Evolutionary conservation across 345 rosid genomes (phyloP).

Genomic region (Populus simonii): DNA sequence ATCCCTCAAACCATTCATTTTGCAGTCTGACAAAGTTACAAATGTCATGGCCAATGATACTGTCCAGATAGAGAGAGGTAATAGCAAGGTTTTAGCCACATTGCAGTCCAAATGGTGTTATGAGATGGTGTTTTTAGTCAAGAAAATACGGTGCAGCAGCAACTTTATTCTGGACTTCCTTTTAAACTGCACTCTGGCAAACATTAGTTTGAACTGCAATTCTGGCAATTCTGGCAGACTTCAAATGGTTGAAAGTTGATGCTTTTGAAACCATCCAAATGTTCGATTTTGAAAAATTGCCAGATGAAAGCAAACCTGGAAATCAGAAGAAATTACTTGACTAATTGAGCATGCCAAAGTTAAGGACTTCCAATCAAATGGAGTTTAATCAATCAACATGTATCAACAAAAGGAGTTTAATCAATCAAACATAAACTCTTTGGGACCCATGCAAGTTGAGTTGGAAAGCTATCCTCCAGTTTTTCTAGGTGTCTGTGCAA

Average conservation of each 20-base stretch:
- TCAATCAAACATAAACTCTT: neutral
- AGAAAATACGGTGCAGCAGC: too few species aligned
- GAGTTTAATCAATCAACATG: neutral
- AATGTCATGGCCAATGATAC: neutral
- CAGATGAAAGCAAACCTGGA: neutral
- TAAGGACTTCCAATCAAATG: neutral
- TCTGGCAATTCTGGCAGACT: neutral
- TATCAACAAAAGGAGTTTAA: neutral
- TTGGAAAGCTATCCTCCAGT: neutral
- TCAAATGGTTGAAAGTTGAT: neutral
- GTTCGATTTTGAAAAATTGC: neutral
- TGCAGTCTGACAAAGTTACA: neutral
- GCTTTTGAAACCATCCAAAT: neutral
- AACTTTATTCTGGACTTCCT: too few species aligned
- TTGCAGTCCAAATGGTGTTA: neutral
- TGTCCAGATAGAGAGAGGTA: too few species aligned
- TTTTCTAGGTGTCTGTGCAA: neutral
- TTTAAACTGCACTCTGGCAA: too few species aligned
- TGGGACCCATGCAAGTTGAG: neutral
- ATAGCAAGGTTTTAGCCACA: neutral
- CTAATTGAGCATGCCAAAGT: neutral
- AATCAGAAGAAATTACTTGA: neutral
- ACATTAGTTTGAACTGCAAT: neutral
- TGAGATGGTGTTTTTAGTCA: too few species aligned
- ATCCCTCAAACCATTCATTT: neutral